Conservation (phyloP, 2,329 filamentous ascomycete species). For the Fusarium agapanthi region DNA sequence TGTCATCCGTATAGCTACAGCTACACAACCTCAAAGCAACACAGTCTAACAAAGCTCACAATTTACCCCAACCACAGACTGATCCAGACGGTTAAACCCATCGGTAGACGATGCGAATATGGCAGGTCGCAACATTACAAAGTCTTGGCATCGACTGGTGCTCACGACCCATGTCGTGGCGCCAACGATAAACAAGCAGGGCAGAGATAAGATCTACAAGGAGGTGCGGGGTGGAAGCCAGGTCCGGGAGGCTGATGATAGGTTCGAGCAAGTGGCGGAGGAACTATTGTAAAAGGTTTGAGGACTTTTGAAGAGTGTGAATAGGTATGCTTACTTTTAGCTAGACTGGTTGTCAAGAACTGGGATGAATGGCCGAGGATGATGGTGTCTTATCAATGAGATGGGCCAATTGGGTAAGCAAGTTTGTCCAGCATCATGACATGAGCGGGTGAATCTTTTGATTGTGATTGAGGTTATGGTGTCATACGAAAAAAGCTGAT, state of each 20-base stretch:
- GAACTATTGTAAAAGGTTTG: slow-evolving; percentile 32
- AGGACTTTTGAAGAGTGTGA: not conserved
- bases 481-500: accelerated
- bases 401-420: not conserved
- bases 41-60: not conserved
- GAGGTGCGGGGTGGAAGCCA: slow-evolving; percentile 12
- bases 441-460: not conserved
- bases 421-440: not conserved
- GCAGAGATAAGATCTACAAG: slow-evolving; percentile 24
- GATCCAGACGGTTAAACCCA: no score
- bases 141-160: slow-evolving; percentile 34
- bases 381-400: not conserved
- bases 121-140: slow-evolving; percentile 34
- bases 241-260: slow-evolving; percentile 25
- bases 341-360: not conserved
- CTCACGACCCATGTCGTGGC: slow-evolving; percentile 17
- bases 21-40: not conserved
- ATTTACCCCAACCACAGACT: no score
- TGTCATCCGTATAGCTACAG: not conserved
- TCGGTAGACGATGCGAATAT: slow-evolving; percentile 29
- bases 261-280: slow-evolving; percentile 19
- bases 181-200: not conserved
- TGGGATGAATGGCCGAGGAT: not conserved
- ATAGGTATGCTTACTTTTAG: not conserved
- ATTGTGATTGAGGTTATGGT: not conserved